Base-by-base conservation (phyloP, 2,329 filamentous ascomycete genomes). In the Metarhizium robertsii region DNA sequence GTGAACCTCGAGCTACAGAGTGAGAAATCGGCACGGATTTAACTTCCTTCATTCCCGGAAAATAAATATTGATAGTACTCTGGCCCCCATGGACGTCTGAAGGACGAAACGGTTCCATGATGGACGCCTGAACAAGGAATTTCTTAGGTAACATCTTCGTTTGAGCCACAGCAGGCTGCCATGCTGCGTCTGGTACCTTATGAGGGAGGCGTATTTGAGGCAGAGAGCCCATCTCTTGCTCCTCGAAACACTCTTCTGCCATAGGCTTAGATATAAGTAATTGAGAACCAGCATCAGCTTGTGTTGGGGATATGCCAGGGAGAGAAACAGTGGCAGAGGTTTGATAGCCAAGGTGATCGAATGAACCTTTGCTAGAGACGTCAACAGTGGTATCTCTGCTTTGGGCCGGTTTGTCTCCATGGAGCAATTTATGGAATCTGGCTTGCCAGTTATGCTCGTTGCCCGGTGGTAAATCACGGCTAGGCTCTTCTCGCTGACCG, bases 161-260 rank as follows among this genome's bases (percentile, higher is more conserved):
- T 52, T 78, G 77, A 45, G 78, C 72, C 13, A 75, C 66, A 6
- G 79, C 81, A 14, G 83, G 79, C 55, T 79, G 75, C 84, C 85
- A 89, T 16, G 83, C 80, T 40, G 79, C 77, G 40, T 81, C 78
- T 1, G 86, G 84, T 4, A 79, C 78, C 55, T 78, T 78, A 50
- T 78, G 75, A 7, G 87, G 87, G n/a, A 91, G 72, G 54, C 79
- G 80, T 29, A 91, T 83, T 25, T 80, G 77, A 0, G 87, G 87
- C n/a, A 90, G 71, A 7, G 87, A 91, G 3, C 87, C 87, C 75
- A 88, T 88, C 67, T 91, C 87, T 64, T 88, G 86, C 64, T 90
- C 86, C 65, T 90, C 88, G 60, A 92, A 92, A 60, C 88, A 89
- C 58, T 88, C 85, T 60, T 90, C 87, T 6, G 87, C 86, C 71